Evolutionary conservation across 78 protist species (phyloP), one percentile per base, ranked within the genome.

Genomic region (Dictyostelium purpureum): DNA sequence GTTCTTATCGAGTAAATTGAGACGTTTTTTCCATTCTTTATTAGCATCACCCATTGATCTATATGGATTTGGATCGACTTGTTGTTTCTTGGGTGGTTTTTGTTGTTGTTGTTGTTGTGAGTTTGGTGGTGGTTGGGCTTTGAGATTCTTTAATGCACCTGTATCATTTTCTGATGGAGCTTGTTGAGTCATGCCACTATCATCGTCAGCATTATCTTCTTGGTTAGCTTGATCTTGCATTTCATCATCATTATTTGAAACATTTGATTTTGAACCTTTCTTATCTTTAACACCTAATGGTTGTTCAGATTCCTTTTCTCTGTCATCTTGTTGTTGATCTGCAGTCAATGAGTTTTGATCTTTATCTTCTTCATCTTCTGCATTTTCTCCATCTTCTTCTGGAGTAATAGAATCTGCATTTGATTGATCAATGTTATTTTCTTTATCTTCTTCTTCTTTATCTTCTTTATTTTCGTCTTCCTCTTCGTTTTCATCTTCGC

Each of bases 1-100:
- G 2, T 63, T 74, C 49, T 94, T 56, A 10, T 89, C 88, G 42
- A 80, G 71, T 16, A 75, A 76, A 24, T 78, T 71, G 6, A 89
- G 24, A 75, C 89, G 77, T 71, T 88, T 88, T 74, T 94, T 88
- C 94, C 93, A 88, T 38, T 94, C 90, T 43, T 94, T 85, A 18
- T 81, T 51, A 43, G 74, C 85, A 38, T 94, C 94, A 82, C 95
- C 90, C 51, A 92, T 18, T 9, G 63, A 37, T 21, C 91, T 19
- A 24, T 83, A 73, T 83, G 90, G 95, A 75, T 92, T 92, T 63
- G 91, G 87, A 54, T 85, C 93, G 51, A 81, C 59, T 61, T 77
- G 52, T 43, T 63, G 63, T n/a, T 42, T 59, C 49, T 76, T 45
- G 26, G 56, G 67, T 71, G 59, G 26, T 51, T 80, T 70, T 43